These are phyloP conservation scores for Yamadazyma taylorii DNA, from an alignment of 1,139 yeast species.

Conservation along the genomic window DNA sequence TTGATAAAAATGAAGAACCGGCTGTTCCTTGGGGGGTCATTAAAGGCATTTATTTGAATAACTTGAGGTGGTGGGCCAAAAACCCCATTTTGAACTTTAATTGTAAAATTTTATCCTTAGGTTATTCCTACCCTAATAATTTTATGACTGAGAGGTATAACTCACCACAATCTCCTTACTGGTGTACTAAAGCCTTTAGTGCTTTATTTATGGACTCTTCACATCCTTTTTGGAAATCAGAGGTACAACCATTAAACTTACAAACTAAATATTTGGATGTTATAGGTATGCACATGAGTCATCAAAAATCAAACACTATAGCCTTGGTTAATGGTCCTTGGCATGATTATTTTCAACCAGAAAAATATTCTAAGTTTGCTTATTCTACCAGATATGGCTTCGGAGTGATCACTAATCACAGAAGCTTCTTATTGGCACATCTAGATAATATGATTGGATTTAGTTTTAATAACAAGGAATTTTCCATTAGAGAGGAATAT, in stretches of 20 bases:
- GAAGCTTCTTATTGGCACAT: constrained; percentile 18
- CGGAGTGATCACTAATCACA: constrained; percentile 18
- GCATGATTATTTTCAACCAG: constrained; percentile 19
- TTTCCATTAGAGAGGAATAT: constrained; percentile 10
- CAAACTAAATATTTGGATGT: constrained; percentile 5
- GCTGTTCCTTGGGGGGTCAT: constrained; percentile 20
- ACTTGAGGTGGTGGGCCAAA: constrained; percentile 27
- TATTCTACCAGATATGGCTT: constrained; percentile 28
- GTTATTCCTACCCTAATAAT: constrained; percentile 26
- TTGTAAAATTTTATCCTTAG: constrained; percentile 21
- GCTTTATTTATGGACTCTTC: constrained; percentile 13
- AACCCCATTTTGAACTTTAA: constrained; percentile 22
- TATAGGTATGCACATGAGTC: constrained; percentile 21
- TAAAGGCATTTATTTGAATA: constrained; percentile 22
- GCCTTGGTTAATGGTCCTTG: constrained; percentile 26
- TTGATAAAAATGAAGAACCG: constrained; percentile 14
- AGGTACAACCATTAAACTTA: constrained; percentile 9
- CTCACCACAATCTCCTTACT: constrained; percentile 29
- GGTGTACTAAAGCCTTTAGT: constrained; percentile 26
- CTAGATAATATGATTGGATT: constrained; percentile 20
- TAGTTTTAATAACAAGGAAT: constrained; percentile 11
- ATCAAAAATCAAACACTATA: constrained; percentile 20
- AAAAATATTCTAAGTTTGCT: constrained; percentile 29
- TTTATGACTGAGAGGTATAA: constrained; percentile 26
- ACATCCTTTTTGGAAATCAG: constrained; percentile 21